Evolutionary conservation across 2,329 filamentous ascomycete genomes (phyloP), one percentile per base, ranked within the genome.

Genomic region (Aspergillus unguis): DNA sequence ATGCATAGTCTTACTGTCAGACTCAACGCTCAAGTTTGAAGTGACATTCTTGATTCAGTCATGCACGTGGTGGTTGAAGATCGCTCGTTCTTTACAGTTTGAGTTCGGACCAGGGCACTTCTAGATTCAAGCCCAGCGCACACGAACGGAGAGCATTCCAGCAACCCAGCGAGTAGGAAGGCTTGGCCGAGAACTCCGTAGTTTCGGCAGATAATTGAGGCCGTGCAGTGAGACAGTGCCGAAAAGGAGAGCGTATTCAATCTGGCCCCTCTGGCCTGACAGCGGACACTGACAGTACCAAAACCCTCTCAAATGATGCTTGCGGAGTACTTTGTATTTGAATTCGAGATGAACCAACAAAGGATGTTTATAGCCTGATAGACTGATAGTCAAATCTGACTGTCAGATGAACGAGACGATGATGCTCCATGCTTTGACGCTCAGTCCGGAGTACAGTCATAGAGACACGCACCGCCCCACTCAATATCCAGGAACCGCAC

Each of bases 381-480:
- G 17, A 17, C 17, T 17, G 17, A 17, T 17, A 17, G 17, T 17
- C 17, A 17, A 17, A 17, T 17, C 17, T 17, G 17, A 17, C 17
- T 17, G 17, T 17, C 17, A 17, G 17, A 17, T 17, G 17, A 17
- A 17, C 17, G 17, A 17, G 17, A 17, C 17, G 17, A 17, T 17
- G 17, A 17, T 17, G 17, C 17, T 17, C 17, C 17, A 17, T 17
- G 17, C 17, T 17, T 17, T 17, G 17, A 17, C 17, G 17, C 17
- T 17, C 17, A 17, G 17, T 17, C 17, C 17, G 17, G 17, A 17
- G 17, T 17, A 17, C 17, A 17, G 27, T 9, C 9, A 32, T 40
- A 32, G 27, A 10, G 23, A 37, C 59, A 60, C 58, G 58, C 59
- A 61, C 59, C 42, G 48, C 57, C 52, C 55, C 54, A 58, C 54